These are phyloP conservation scores for Neonectria magnoliae DNA, from an alignment of 2,329 filamentous ascomycete genomes.

Conservation along the genomic window DNA sequence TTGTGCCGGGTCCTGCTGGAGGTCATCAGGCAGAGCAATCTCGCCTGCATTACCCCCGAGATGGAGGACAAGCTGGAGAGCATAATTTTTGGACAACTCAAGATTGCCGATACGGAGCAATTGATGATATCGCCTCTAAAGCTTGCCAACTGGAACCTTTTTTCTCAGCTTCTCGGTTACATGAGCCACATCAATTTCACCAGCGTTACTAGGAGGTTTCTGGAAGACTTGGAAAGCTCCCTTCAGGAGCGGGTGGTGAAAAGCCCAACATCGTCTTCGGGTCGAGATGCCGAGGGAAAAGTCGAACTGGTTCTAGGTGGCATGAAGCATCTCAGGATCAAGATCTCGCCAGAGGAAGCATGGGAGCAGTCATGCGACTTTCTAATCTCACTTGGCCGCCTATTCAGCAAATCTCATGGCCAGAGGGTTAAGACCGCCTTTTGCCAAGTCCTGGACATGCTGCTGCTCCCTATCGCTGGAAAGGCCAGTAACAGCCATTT, in stretches of 20 bases:
- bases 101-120: slow-evolving; percentile 85
- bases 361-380: slow-evolving; percentile 94
- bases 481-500: slow-evolving; percentile 80
- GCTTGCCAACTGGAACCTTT: slow-evolving; percentile 95
- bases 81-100: slow-evolving; percentile 96
- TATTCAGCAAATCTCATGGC: slow-evolving; percentile 88
- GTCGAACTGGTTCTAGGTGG: slow-evolving; percentile 88
- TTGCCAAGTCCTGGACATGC: slow-evolving; percentile 87
- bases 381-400: slow-evolving; percentile 79
- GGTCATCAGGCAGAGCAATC: slow-evolving; percentile 88
- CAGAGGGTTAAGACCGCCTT: slow-evolving; percentile 93
- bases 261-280: slow-evolving; percentile 64
- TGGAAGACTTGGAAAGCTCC: slow-evolving; percentile 80
- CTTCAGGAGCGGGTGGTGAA: slow-evolving; percentile 81
- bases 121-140: slow-evolving; percentile 81
- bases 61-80: slow-evolving; percentile 95
- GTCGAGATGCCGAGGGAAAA: slow-evolving; percentile 78
- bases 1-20: slow-evolving; percentile 93
- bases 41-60: slow-evolving; percentile 84
- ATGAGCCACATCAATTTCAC: slow-evolving; percentile 95
- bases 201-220: slow-evolving; percentile 83
- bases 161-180: slow-evolving; percentile 90
- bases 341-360: slow-evolving; percentile 74
- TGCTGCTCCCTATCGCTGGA: slow-evolving; percentile 87
- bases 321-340: slow-evolving; percentile 89